Conservation (phyloP, 2,329 filamentous ascomycete genomes). For the Aspergillus sp. region DNA sequence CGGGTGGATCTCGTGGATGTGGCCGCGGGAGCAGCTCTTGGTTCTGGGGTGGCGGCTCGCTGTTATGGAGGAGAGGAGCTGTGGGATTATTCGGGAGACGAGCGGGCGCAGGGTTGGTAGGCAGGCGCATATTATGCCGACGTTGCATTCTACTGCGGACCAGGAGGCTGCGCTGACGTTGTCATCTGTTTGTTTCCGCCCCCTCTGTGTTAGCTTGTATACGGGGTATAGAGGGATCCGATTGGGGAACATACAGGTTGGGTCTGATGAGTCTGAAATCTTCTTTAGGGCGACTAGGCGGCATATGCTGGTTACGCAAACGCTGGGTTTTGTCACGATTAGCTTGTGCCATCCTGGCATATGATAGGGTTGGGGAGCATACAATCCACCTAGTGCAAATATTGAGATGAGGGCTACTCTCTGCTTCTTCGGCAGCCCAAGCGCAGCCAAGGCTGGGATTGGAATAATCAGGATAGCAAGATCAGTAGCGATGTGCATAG, state of each 20-base stretch:
- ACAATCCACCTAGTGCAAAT: conserved; percentile 44
- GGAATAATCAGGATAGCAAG: conserved; percentile 47
- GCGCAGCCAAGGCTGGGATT: conserved; percentile 41
- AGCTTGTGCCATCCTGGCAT: not conserved
- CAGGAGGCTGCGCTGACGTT: conserved; percentile 37
- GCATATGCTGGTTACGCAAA: conserved; percentile 37
- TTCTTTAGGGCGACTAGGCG: conserved; percentile 33
- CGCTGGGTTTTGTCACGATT: conserved; percentile 17
- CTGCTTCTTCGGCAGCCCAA: conserved; percentile 45
- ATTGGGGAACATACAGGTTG: conserved; percentile 29
- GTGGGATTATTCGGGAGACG: conserved; percentile 29
- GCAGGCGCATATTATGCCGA: conserved; percentile 44
- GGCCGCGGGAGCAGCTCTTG: conserved; percentile 13
- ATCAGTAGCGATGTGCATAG: conserved; percentile 47
- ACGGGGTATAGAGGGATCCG: not conserved
- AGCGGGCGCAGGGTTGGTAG: conserved; percentile 42
- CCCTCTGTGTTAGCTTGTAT: conserved; percentile 7
- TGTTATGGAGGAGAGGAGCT: conserved; percentile 28
- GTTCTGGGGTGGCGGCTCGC: conserved; percentile 18
- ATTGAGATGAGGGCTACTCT: conserved; percentile 43
- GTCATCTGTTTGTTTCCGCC: conserved; percentile 24
- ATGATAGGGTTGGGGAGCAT: not conserved
- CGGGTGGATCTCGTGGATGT: conserved; percentile 12
- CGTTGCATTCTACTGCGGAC: conserved; percentile 42
- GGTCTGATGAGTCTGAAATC: conserved; percentile 34